Conservation (phyloP, 2,329 filamentous ascomycete species). For the Graphilbum fragrans region DNA sequence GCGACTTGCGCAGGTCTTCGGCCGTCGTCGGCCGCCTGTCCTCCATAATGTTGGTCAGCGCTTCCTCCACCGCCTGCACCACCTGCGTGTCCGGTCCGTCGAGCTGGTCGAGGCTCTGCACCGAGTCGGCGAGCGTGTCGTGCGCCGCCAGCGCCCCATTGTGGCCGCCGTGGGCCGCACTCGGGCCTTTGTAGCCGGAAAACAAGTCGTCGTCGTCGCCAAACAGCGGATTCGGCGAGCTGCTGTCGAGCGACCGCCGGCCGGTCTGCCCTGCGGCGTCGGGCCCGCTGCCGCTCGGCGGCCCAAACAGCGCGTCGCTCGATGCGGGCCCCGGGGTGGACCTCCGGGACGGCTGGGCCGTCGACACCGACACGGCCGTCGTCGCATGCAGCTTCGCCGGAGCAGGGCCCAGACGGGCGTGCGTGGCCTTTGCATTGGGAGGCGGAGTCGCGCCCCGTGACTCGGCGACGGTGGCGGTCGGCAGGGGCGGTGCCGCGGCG, state of each 20-base stretch:
- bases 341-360: constrained; percentile 7
- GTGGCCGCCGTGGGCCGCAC: constrained; percentile 1
- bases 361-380: constrained; percentile 27
- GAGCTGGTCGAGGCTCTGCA: constrained; percentile 56
- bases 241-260: constrained; percentile 59
- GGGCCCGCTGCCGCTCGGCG: background rate
- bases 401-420: no score
- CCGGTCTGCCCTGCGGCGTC: no score
- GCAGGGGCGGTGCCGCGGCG: constrained; percentile 2
- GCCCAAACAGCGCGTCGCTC: background rate
- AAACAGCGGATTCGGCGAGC: constrained; percentile 45
- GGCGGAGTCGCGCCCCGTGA: constrained; percentile 32
- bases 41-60: constrained; percentile 84
- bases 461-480: background rate
- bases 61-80: constrained; percentile 86
- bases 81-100: constrained; percentile 57
- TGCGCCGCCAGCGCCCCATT: constrained; percentile 34
- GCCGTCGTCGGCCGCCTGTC: constrained; percentile 54
- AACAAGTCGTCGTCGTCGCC: constrained; percentile 68
- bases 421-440: constrained; percentile 30
- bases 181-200: background rate
- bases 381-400: no score
- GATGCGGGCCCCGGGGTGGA: background rate
- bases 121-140: constrained; percentile 57
- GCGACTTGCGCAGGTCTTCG: constrained; percentile 51